Base-by-base conservation (phyloP, 2,329 filamentous ascomycete species). In the Talaromyces marneffei region DNA sequence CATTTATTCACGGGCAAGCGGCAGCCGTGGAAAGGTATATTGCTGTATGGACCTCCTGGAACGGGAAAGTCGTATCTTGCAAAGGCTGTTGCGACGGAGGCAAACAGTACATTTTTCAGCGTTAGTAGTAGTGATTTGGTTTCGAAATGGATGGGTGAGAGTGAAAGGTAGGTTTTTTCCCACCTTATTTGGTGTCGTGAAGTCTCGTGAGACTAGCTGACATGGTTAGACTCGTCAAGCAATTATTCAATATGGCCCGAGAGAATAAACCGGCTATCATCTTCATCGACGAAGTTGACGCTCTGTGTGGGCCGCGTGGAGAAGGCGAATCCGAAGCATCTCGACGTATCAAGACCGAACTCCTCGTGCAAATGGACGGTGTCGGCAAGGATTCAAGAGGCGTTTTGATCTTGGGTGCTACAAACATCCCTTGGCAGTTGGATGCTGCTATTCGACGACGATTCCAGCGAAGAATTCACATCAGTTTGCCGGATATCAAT, bases 141-240 rank as follows among this genome's bases (percentile, higher is more conserved):
- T 64, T 96, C 91, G 75, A 99, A 99, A 75, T 99, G 94, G 94
- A 99, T 99, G 94, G 94, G 94, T 80, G 94, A 99, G 78, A 95
- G 90, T 82, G 94, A 99, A 85, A 86, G 92, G 91, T 95, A 79
- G n/a, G 42, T 20, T 2, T 14, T 39, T 1, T 25, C 27, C 10
- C 8, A 9, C 8, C 23, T 39, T 9, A 7, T 54, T 12, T 25
- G n/a, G n/a, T n/a, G n/a, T n/a, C n/a, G n/a, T n/a, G n/a, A n/a
- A n/a, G n/a, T 42, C 4, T 23, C 18, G 9, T 53, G 29, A 16
- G 44, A 33, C 12, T 31, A 9, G 14, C 56, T 59, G 37, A 58
- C 48, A 27, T 12, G 14, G 16, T 53, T 70, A 95, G 92, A 71
- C 84, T 99, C 68, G 94, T 99, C 61, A 97, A 97, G 73, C 90